Evolutionary conservation across 192 early-diverging fungal genomes (phyloP), one percentile per base, ranked within the genome.

Genomic region (Linnemannia schmuckeri): DNA sequence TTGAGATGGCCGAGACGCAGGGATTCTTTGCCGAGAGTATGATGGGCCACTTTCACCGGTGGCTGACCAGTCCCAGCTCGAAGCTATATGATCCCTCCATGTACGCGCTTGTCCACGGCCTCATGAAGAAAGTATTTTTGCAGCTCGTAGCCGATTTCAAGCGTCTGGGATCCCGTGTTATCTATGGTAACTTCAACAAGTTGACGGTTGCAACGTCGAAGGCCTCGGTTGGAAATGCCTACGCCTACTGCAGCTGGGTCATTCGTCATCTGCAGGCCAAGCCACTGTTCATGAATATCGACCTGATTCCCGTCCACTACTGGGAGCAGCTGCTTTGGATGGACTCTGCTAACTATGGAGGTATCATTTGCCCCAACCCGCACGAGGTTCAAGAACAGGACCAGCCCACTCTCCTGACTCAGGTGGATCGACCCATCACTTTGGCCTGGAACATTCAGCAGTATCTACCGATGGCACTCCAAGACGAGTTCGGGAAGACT

Each of bases 361-460:
- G 96, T 35, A 88, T 93, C 30, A 77, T 90, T 22, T 88, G 84
- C 40, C 83, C 83, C 0, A 85, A 85, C 33, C 83, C 83, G 13
- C 71, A 76, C 7, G 78, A 85, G 41, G 74, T 80, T 37, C 83
- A 85, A 68, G 83, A 85, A 40, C 78, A 88, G 33, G 88, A 88
- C n/a, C 44, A 75, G 20, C 78, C 79, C 0, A 81, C 70, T 20
- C 61, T 88, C 4, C 66, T 79, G 63, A 78, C 77, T 13, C 77
- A 82, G 38, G 57, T 74, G 4, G 57, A 73, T 37, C 76, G 78
- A 17, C 61, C 72, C 1, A 90, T 94, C 55, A 89, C 91, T 74
- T 96, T 97, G 96, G 87, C 94, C 57, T 99, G 98, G 98, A 97
- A 96, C 70, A 96, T 99, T 47, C 93, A 92, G 75, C 95, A 97